A percentile compares a stretch with the other conserved stretches of the same genome.
These are phyloP conservation scores for Aspergillus sp. DNA, from an alignment of 2,329 filamentous ascomycete species.

Conservation along the genomic window DNA sequence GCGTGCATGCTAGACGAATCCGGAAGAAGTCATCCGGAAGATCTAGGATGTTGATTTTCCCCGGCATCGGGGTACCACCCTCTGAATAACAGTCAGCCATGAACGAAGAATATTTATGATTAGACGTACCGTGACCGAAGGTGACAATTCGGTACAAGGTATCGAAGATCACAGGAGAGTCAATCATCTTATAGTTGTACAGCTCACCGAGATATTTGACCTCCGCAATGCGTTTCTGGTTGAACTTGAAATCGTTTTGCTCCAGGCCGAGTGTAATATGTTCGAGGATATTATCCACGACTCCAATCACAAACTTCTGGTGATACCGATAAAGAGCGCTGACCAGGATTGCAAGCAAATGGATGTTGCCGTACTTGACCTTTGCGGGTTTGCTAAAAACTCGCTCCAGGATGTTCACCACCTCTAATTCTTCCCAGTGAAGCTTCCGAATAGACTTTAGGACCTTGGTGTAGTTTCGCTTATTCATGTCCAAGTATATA, in stretches of 20 bases:
- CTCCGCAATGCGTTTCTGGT: constrained; percentile 90
- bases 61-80: constrained; percentile 78
- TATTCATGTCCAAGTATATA: constrained; percentile 91
- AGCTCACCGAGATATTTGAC: constrained; percentile 96
- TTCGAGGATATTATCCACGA: constrained; percentile 91
- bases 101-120: neutral
- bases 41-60: constrained; percentile 77
- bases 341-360: constrained; percentile 86
- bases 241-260: constrained; percentile 96
- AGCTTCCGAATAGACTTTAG: constrained; percentile 92
- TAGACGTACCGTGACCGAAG: constrained; percentile 74
- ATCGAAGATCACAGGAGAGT: constrained; percentile 94
- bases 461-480: constrained; percentile 90
- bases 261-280: constrained; percentile 86
- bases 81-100: constrained; percentile 47
- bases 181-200: constrained; percentile 96
- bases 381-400: constrained; percentile 96
- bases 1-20: constrained; percentile 83
- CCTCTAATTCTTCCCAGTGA: constrained; percentile 94
- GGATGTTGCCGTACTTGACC: constrained; percentile 96
- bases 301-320: constrained; percentile 83
- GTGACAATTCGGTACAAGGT: constrained; percentile 92
- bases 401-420: constrained; percentile 79
- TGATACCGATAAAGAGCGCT: constrained; percentile 91
- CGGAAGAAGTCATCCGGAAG: constrained; percentile 94